Percentiles rank a stretch among this genome's conserved stretches.
These are phyloP conservation scores for Ceratobasidium sp. DNA, from an alignment of 1,284 basidiomycete species.

Conservation along the genomic window DNA sequence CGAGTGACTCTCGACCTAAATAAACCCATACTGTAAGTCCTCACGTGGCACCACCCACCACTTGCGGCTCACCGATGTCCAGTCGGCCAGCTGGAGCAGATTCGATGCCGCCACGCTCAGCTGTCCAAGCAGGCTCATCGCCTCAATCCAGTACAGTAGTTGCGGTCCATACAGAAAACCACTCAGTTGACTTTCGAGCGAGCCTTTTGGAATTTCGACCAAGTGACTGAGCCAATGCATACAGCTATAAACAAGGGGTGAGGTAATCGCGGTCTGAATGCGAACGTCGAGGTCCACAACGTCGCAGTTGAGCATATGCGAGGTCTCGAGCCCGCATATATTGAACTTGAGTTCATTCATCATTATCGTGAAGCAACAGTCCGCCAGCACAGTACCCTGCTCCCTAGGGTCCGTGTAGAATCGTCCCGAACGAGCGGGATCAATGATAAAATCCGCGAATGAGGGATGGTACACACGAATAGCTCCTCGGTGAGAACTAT, in stretches of 20 bases:
- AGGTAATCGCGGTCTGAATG: neutral
- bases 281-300: slow-evolving; percentile 4
- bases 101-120: neutral
- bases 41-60: no score
- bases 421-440: slow-evolving; percentile 5
- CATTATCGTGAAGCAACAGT: slow-evolving; percentile 9
- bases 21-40: neutral
- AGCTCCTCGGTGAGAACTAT: neutral
- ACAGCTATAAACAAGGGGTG: slow-evolving; percentile 9
- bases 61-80: neutral
- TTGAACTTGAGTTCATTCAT: slow-evolving; percentile 1
- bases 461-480: slow-evolving; percentile 41
- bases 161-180: neutral
- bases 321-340: slow-evolving; percentile 20
- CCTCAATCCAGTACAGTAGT: slow-evolving; percentile 38
- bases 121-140: slow-evolving; percentile 17
- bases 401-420: slow-evolving; percentile 10
- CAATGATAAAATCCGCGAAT: slow-evolving; percentile 18
- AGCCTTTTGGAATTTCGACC: neutral
- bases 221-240: slow-evolving; percentile 18
- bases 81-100: neutral
- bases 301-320: slow-evolving; percentile 18
- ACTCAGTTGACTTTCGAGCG: neutral
- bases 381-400: neutral
- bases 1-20: neutral